These are phyloP conservation scores for Fagus crenata DNA, from an alignment of 306 rosid species.

Conservation along the genomic window DNA sequence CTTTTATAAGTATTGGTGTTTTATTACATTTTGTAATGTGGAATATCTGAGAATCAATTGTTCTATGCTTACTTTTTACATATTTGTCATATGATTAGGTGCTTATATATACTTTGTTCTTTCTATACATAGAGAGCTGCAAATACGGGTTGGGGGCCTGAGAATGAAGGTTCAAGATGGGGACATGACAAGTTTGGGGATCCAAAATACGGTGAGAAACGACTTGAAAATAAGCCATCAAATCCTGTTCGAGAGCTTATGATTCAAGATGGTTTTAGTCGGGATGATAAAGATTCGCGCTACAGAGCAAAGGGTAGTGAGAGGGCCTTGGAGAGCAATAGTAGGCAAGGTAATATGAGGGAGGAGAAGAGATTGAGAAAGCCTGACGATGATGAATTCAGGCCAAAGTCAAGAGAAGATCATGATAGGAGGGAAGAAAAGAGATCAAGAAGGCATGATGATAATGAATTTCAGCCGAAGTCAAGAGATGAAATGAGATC, in stretches of 20 bases:
- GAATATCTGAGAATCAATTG: not conserved
- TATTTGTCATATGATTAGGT: constrained; percentile 5
- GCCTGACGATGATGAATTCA: constrained; percentile 40
- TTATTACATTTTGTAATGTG: not conserved
- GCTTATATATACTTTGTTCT: constrained; percentile 26
- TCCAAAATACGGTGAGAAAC: constrained; percentile 43
- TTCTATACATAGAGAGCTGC: constrained; percentile 76
- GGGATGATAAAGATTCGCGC: constrained; percentile 32
- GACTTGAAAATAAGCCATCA: constrained; percentile 27
- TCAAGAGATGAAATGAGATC: constrained; percentile 44
- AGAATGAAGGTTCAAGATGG: constrained; percentile 55
- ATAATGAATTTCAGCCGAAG: constrained; percentile 18
- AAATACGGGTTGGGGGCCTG: constrained; percentile 88
- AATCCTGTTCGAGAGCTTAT: constrained; percentile 37
- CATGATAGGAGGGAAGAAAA: constrained; percentile 50
- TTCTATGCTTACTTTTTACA: not conserved
- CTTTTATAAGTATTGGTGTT: not conserved
- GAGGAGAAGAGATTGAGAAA: constrained; percentile 42
- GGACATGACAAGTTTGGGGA: constrained; percentile 68
- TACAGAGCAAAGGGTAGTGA: constrained; percentile 35
- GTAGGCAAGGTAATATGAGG: constrained; percentile 41
- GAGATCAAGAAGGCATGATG: constrained; percentile 32
- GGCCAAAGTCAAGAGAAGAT: constrained; percentile 53
- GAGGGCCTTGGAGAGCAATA: constrained; percentile 33
- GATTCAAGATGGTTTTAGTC: constrained; percentile 23